phyloP scores from a whole-genome alignment of 768 basidiomycete species.

The Pleurotus cornucopiae region DNA sequence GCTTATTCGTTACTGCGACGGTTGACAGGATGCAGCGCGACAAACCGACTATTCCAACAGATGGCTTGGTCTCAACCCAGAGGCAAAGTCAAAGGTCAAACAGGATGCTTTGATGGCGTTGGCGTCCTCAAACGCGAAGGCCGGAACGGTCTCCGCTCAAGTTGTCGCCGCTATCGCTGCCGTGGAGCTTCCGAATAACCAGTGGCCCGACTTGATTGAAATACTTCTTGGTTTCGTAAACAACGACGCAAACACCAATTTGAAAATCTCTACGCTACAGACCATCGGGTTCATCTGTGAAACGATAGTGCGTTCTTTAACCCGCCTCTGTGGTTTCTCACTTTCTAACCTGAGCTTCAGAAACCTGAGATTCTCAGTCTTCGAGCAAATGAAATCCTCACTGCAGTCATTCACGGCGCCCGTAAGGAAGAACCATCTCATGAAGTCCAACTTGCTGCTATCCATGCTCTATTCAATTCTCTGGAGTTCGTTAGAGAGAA shows the following conservation, averaged over 20 bases:
- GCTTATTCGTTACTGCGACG: conserved; percentile 12
- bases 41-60: conserved; percentile 73
- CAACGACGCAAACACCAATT: conserved; percentile 59
- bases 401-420: conserved; percentile 97
- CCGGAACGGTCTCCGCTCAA: conserved; percentile 86
- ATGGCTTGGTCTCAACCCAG: conserved; percentile 75
- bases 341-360: conserved; percentile 36
- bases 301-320: conserved; percentile 67
- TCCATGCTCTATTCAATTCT: conserved; percentile 90
- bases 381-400: conserved; percentile 95
- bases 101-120: conserved; percentile 81
- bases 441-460: conserved; percentile 91
- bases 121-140: conserved; percentile 64
- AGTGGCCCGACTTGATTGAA: conserved; percentile 91
- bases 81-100: conserved; percentile 79
- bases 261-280: conserved; percentile 86
- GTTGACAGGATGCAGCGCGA: conserved; percentile 62
- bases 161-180: conserved; percentile 93
- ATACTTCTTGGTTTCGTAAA: conserved; percentile 85
- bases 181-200: conserved; percentile 82
- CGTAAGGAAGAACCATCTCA: conserved; percentile 89
- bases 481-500: conserved; percentile 97
- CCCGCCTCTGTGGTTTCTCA: conserved; percentile 4
- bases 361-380: conserved; percentile 88
- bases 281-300: conserved; percentile 98